A percentile compares a stretch with the other conserved stretches of the same genome.
phyloP scores from a whole-genome alignment of 78 protist species.

The Dictyostelium purpureum region DNA sequence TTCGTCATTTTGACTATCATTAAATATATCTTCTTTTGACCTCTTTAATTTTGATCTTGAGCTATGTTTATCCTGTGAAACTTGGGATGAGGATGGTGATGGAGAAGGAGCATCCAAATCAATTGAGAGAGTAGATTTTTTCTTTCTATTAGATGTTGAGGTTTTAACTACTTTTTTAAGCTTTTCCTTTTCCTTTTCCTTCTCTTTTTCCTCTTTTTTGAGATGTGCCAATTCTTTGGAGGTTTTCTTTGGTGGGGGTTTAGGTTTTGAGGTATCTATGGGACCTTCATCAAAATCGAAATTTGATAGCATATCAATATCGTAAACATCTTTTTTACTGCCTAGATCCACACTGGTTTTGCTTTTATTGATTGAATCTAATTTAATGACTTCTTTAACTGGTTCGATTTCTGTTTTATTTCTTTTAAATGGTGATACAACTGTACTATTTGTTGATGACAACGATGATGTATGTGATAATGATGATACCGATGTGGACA shows the following conservation, averaged over 20 bases:
- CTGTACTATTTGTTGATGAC: background rate
- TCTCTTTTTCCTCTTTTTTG: background rate
- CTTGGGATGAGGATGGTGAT: background rate
- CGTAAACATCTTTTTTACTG: background rate
- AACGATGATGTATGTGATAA: background rate
- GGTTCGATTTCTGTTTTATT: background rate
- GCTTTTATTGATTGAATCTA: background rate
- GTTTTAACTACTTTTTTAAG: background rate
- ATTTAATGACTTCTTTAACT: background rate
- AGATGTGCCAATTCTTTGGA: background rate
- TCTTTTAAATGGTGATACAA: background rate
- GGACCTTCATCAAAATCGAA: background rate
- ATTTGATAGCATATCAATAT: background rate
- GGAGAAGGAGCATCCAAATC: background rate
- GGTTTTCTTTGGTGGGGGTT: conserved; percentile 18
- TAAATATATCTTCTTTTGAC: background rate
- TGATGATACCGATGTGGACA: background rate
- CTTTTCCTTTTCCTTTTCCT: background rate
- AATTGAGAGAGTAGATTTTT: no score
- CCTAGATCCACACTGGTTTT: background rate
- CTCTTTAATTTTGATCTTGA: background rate
- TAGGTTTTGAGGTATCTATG: conserved; percentile 14
- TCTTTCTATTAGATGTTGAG: no score
- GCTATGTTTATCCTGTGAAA: background rate
- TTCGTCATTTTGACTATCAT: background rate